Evolutionary conservation across 139 green algal genomes (phyloP).

Genomic region (Zygnema circumcarinatum): DNA sequence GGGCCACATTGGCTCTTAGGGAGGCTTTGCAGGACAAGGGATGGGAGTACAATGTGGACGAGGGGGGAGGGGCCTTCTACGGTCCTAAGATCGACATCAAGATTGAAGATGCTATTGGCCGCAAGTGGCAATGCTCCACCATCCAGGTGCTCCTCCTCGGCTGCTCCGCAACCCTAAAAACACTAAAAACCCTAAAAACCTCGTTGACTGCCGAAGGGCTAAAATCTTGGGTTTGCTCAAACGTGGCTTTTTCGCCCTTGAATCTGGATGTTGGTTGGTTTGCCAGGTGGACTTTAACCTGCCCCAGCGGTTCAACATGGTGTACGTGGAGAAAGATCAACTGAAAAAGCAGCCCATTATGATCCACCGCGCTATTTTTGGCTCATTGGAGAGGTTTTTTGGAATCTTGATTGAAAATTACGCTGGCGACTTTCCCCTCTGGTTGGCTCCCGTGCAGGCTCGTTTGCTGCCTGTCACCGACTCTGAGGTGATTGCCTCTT

Average conservation of each 20-base stretch:
- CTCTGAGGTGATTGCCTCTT: constrained; percentile 46
- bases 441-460: constrained; percentile 88
- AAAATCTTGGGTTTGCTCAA: too few relatives aligned
- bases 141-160: constrained; percentile 67
- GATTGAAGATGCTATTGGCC: constrained; percentile 79
- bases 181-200: too few relatives aligned
- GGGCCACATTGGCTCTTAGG: constrained; percentile 78
- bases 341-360: constrained; percentile 89
- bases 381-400: constrained; percentile 93
- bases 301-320: constrained; percentile 90
- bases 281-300: constrained; percentile 99
- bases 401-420: constrained; percentile 98
- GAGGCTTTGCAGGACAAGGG: constrained; percentile 83
- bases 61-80: constrained; percentile 96
- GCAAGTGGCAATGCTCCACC: constrained; percentile 98
- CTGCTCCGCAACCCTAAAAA: too few relatives aligned
- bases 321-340: constrained; percentile 80
- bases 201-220: too few relatives aligned
- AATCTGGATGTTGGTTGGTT: too few relatives aligned
- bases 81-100: constrained; percentile 99
- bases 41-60: constrained; percentile 74
- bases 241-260: too few relatives aligned
- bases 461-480: constrained; percentile 85
- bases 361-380: constrained; percentile 97
- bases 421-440: constrained; percentile 89